Conservation (phyloP, 306 rosid species). For the Pachyrhizus erosus region DNA sequence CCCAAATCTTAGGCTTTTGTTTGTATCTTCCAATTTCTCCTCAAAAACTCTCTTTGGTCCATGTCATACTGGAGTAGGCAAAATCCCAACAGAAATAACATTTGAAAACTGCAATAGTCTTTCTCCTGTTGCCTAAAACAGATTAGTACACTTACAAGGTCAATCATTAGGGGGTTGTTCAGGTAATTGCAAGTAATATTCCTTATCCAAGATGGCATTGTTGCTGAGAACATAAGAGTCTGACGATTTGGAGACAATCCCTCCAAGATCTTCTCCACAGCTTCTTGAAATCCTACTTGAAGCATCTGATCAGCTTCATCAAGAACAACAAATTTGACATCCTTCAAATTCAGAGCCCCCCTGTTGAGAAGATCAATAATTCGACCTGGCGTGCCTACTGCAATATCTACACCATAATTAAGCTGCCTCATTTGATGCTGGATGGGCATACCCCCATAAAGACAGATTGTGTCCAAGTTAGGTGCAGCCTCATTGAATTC, state of each 20-base stretch:
- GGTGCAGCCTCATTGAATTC: constrained; percentile 88
- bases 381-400: constrained; percentile 97
- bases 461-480: constrained; percentile 84
- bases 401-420: constrained; percentile 89
- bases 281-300: constrained; percentile 98
- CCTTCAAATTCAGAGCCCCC: constrained; percentile 78
- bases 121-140: constrained; percentile 16
- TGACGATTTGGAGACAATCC: constrained; percentile 79
- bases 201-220: constrained; percentile 96
- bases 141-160: constrained; percentile 78
- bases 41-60: neutral
- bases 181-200: constrained; percentile 79
- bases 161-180: constrained; percentile 71
- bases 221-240: constrained; percentile 96
- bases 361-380: constrained; percentile 91
- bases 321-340: constrained; percentile 80
- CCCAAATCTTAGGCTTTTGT: neutral
- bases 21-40: neutral
- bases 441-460: constrained; percentile 94
- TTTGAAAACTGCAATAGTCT: constrained; percentile 15
- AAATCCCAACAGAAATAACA: neutral
- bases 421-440: constrained; percentile 88
- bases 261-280: constrained; percentile 87
- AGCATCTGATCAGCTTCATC: constrained; percentile 99
- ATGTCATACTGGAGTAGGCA: neutral